Evolutionary conservation across 2,329 filamentous ascomycete species (phyloP), one percentile per base, ranked within the genome.

Genomic region (Penicillium occitanis): DNA sequence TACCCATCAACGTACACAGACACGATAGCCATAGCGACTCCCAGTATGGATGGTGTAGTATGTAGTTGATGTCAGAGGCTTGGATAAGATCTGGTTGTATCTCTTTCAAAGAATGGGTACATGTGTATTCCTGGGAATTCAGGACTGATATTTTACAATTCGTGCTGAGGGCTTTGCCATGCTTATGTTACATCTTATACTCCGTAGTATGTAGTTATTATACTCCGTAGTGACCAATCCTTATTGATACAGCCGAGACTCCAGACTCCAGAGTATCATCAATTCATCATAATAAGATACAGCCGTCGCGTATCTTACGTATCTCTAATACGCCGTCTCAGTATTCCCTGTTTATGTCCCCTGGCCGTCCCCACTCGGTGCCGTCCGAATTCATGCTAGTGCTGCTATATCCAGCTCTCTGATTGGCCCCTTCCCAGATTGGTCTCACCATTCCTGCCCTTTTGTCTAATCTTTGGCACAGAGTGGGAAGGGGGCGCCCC

Each of bases 261-360:
- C 46, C 33, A 53, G 50, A 53, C 25, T 7, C 46, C 33, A 14
- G 48, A 28, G 46, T 50, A 50, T 50, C 46, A 50, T 28, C 19
- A 4, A n/a, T 5, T 44, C 40, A 44, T 44, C 42, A 44, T 44
- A 19, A 44, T 44, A 44, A n/a, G 17, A 48, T 48, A 48, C 46
- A 14, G 19, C 46, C 14, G 30, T 30, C 25, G 8, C n/a, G 51
- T 55, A 33, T 33, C 30, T 25, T 28, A 44, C 35, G 37, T 19
- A 44, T 44, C 25, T 30, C 48, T 10, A 51, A 51, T 51, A 30
- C 48, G 5, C 22, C 19, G 42, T 19, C 17, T 19, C 59, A 25
- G 19, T n/a, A 46, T 65, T 53, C 63, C 63, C 28, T 58, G 64
- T 66, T 62, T 66, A 51, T 22, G 14, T 44, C 51, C 37, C 62